Base-by-base conservation (phyloP, 441 rosid species). In the Erodium trifolium region DNA sequence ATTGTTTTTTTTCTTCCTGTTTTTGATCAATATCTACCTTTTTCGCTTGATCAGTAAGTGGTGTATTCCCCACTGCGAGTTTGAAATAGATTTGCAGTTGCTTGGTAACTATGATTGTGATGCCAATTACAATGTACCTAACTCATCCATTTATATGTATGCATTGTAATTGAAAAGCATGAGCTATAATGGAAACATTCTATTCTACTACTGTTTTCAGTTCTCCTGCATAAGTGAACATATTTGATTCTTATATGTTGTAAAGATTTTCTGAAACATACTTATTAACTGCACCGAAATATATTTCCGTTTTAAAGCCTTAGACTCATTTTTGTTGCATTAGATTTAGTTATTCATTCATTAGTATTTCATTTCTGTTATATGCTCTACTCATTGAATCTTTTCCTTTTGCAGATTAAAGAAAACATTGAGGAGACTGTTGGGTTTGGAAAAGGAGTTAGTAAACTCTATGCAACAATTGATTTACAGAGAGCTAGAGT, bases 401-500 rank as follows among this genome's bases (percentile, higher is more conserved):
- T 12, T 12, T n/a, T 68, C 4, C 75, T 39, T 59, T 71, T 83
- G 79, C 71, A 93, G 99, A 66, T 93, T 43, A 62, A 84, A 71
- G 88, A 80, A 14, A 89, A 87, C 78, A 85, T 92, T 51, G 89
- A 87, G 76, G 94, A 88, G 80, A 83, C 82, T 0, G 79, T 93
- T 79, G 92, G 93, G 71, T 9, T 93, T 71, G 96, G 99, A 66
- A 85, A 86, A 78, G 97, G 97, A 73, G 81, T 82, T 19, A 75
- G 85, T 43, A 84, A 83, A 75, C 78, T 91, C 23, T 93, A 91
- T 65, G 99, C 99, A 2, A 83, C 92, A 6, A 83, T 93, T 41
- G 99, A 93, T 81, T 81, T 93, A 29, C 96, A 89, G 47, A 89
- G 78, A 84, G 96, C 97, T 74, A 89, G 99, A 81, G 96, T 88